phyloP scores from a whole-genome alignment of 2,329 filamentous ascomycete genomes.

The Zalaria obscura region DNA sequence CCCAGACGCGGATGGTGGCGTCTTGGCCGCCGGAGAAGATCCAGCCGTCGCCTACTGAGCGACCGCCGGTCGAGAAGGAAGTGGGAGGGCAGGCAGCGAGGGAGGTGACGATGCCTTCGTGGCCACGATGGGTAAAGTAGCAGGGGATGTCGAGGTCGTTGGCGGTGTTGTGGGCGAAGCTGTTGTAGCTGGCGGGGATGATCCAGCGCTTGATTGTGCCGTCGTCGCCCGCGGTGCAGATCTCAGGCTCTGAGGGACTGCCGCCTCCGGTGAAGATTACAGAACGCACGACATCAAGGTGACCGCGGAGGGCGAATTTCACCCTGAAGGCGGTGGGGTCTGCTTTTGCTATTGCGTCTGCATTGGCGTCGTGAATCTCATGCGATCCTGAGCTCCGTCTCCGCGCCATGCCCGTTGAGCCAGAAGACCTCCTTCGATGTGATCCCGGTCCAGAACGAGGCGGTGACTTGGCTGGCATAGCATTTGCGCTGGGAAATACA shows the following conservation, averaged over 20 bases:
- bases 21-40: conserved; percentile 97
- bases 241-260: conserved; percentile 88
- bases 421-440: conserved; percentile 67
- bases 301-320: conserved; percentile 78
- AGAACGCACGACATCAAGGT: conserved; percentile 83
- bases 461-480: conserved; percentile 68
- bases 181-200: conserved; percentile 68
- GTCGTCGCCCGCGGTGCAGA: conserved; percentile 91
- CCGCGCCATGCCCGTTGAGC: conserved; percentile 43
- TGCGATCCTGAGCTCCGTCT: conserved; percentile 48
- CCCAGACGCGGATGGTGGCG: conserved; percentile 86
- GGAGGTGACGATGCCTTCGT: conserved; percentile 78
- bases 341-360: conserved; percentile 32
- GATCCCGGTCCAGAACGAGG: conserved; percentile 48
- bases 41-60: conserved; percentile 87
- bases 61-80: conserved; percentile 78
- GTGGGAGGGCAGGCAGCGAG: conserved; percentile 78
- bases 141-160: conserved; percentile 83
- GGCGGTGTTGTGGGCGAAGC: conserved; percentile 38
- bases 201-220: conserved; percentile 95
- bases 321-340: conserved; percentile 80
- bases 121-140: conserved; percentile 90
- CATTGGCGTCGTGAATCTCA: conserved; percentile 40
- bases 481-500: conserved; percentile 66
- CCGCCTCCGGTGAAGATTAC: conserved; percentile 96